phyloP scores from a whole-genome alignment of 306 rosid species.

The Mimosa pudica region DNA sequence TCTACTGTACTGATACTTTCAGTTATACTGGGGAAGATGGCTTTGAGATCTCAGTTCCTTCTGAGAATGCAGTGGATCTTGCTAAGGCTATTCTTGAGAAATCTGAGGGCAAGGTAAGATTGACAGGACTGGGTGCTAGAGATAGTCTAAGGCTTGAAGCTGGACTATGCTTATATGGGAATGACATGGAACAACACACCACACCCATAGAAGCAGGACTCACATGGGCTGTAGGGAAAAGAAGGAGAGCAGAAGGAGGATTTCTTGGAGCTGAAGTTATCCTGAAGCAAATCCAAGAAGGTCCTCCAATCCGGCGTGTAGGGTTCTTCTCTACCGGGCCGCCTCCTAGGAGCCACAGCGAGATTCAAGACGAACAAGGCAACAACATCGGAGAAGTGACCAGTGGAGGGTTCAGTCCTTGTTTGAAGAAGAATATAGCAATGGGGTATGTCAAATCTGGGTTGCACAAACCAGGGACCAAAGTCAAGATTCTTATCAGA shows the following conservation, averaged over 20 bases:
- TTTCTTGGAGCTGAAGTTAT: slow-evolving; percentile 90
- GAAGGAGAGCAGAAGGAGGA: slow-evolving; percentile 98
- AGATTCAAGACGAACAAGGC: slow-evolving; percentile 83
- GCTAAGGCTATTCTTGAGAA: slow-evolving; percentile 93
- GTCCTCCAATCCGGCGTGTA: slow-evolving; percentile 84
- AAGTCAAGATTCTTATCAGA: slow-evolving; percentile 80
- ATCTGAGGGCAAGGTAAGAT: slow-evolving; percentile 85
- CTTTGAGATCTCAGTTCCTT: slow-evolving; percentile 96
- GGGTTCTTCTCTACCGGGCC: slow-evolving; percentile 94
- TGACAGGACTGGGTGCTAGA: slow-evolving; percentile 96
- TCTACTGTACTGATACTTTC: slow-evolving; percentile 33
- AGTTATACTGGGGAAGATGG: slow-evolving; percentile 99
- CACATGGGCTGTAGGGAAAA: slow-evolving; percentile 95
- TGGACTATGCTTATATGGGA: slow-evolving; percentile 90
- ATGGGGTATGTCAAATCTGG: slow-evolving; percentile 99
- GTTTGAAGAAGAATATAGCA: slow-evolving; percentile 94
- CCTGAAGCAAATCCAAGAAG: slow-evolving; percentile 77
- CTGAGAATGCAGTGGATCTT: slow-evolving; percentile 83
- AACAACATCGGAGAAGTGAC: slow-evolving; percentile 88
- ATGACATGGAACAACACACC: slow-evolving; percentile 88
- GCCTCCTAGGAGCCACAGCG: slow-evolving; percentile 95
- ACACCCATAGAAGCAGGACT: slow-evolving; percentile 97
- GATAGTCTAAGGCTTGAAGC: slow-evolving; percentile 97
- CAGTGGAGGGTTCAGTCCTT: slow-evolving; percentile 98
- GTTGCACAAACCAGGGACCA: slow-evolving; percentile 90